Conservation (phyloP, 129 eudicot genomes). For the Pittosporum tobira region DNA sequence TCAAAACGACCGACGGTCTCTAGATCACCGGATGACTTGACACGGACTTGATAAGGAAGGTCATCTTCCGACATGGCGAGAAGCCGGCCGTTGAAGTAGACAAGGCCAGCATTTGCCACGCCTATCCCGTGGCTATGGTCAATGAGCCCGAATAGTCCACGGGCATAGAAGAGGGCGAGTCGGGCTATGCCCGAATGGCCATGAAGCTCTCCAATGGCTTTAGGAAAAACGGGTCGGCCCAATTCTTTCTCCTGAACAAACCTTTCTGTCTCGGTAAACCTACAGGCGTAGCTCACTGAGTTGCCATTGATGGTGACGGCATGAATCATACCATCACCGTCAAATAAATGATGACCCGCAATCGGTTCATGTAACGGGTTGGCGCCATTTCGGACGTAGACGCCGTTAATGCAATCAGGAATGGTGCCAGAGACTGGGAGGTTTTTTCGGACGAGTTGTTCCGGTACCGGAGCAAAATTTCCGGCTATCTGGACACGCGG, state of each 20-base stretch:
- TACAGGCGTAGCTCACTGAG: conserved; percentile 18
- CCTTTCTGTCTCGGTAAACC: conserved; percentile 15
- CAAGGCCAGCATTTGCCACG: conserved; percentile 19
- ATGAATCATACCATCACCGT: conserved; percentile 22
- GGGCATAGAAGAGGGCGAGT: conserved; percentile 10
- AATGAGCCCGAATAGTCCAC: conserved; percentile 12
- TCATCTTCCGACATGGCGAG: conserved; percentile 24
- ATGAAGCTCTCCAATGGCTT: conserved; percentile 21
- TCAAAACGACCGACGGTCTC: conserved; percentile 12
- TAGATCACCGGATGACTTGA: conserved; percentile 8
- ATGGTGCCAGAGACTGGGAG: conserved; percentile 8
- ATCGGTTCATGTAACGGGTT: conserved; percentile 11
- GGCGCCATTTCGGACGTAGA: conserved; percentile 15
- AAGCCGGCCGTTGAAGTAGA: conserved; percentile 11
- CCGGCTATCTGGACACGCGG: conserved; percentile 20
- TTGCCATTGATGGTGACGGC: conserved; percentile 4
- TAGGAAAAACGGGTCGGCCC: conserved; percentile 14
- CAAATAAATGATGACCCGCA: conserved; percentile 18
- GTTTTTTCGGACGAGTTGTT: conserved; percentile 3
- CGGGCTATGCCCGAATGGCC: conserved; percentile 21
- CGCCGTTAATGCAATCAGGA: conserved; percentile 13
- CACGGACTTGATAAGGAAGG: conserved; percentile 14
- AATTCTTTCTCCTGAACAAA: conserved; percentile 10
- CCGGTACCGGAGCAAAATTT: conserved; percentile 19
- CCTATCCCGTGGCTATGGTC: conserved; percentile 15